Base-by-base conservation (phyloP, 225 moss, liverwort and hornwort species). In the Rhytidiadelphus loreus region DNA sequence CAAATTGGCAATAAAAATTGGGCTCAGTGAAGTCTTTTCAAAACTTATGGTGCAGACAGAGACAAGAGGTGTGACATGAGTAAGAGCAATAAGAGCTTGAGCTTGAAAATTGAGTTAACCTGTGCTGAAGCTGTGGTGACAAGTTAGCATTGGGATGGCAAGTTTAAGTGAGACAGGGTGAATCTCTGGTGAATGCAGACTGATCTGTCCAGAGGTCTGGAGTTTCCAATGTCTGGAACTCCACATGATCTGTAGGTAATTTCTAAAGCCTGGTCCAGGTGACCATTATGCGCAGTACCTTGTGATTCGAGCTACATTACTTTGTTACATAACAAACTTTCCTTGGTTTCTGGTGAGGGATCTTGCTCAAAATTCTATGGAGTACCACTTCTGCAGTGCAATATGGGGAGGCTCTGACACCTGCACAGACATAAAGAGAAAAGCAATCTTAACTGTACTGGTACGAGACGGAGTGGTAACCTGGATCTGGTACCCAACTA, bases 341-440 rank as follows among this genome's bases (percentile, higher is more conserved):
- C 23, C 72, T 87, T 50, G 87, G 87, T 48, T 61, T 87, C 81
- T 81, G 60, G 81, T 7, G 81, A 71, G 70, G 46, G 70, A 87
- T 87, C 87, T 87, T 12, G 60, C 87, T 58, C 81, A 39, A 72
- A 87, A 87, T 87, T 87, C 87, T 81, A 12, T 72, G 81, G 1
- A 52, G 86, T 76, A 87, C 87, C 60, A 17, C 48, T 39, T 23
- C 30, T 71, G 81, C 86, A 86, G 79, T 8, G 81, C 87, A 87
- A 87, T 87, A 89, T 87, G 87, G 84, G 84, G 84, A 61, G 69
- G 82, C 78, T 46, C 91, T 92, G 92, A 90, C 92, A 82, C 77
- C 39, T 48, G 52, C 77, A 26, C 77, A 89, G 89, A 63, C 82
- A 90, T 85, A 88, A 88, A 89, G 90, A 90, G 87, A 89, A 92